Evolutionary conservation across 345 rosid species (phyloP), one percentile per base, ranked within the genome.

Genomic region (Euphorbia lathyris): DNA sequence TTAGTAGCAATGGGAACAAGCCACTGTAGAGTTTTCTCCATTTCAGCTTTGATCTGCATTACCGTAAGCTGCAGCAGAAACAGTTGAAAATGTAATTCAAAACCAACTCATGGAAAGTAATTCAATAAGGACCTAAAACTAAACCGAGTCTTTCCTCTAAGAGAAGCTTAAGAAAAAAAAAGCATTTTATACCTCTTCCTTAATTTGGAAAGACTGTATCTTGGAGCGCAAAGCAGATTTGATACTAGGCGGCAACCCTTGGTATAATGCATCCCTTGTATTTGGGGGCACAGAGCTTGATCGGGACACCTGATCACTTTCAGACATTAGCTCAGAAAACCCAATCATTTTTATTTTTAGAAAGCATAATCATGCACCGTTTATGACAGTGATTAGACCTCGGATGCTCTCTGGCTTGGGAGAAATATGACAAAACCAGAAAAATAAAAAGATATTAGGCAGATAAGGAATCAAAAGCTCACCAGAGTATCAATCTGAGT

Each of bases 1-100:
- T 92, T 90, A 56, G 88, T 76, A 51, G 99, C 96, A 78, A 95
- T 82, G 45, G 94, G 99, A 76, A 90, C 97, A 64, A 95, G 96
- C 98, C 99, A 95, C 74, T 86, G 97, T 80, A 92, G 79, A 8
- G 96, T 92, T 79, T 89, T 86, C 85, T 92, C 98, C 94, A 95
- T 95, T 82, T 95, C 92, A 13, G 88, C 94, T 84, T 87, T 95
- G 74, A 95, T 95, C 80, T 90, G 92, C 19, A 83, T 68, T 48
- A 90, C 85, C 14, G 91, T 84, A 61, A 88, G 89, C 99, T 92
- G 88, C 76, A 81, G 70, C 51, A 69, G 57, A 36, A 70, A 70
- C 61, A 67, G 32, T 60, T 34, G 66, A 72, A 57, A 67, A 38
- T 1, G 65, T 40, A 13, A 56, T 59, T 11, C 36, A 70, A 17